Base-by-base conservation (phyloP, 768 basidiomycete genomes). In the Pleurotus giganteus region DNA sequence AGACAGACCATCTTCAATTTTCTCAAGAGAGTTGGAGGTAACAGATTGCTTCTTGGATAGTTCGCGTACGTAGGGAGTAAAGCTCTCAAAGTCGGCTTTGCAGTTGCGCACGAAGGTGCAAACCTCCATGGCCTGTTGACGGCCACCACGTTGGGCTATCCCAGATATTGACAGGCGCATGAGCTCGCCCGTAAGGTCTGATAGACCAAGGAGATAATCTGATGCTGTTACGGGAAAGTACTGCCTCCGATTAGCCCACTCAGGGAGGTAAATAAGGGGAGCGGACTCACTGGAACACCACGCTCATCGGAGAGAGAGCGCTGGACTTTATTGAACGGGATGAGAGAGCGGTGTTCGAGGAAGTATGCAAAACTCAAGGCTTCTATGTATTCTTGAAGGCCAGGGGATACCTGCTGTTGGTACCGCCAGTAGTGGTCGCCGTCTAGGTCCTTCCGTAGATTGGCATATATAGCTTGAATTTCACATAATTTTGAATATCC, bases 381-480 rank as follows among this genome's bases (percentile, higher is more conserved):
- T 69, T 98, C 97, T 59, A 98, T 91, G 70, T 94, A 98, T 71
- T 98, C 97, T 69, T 98, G 94, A 26, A 98, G 70, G 3, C 95
- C 86, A 1, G 88, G 84, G 4, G 89, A 89, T 53, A 91, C 73
- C 58, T 86, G 81, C 29, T 81, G 79, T 63, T 89, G 80, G 67
- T 88, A 85, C 45, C 85, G 78, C 90, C 92, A 94, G 69, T 87
- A 94, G 32, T 73, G 77, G 47, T 87, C 84, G 9, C 82, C 86
- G 34, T 70, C 70, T 7, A 95, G 70, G 57, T 93, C 88, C 2
- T 71, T 69, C 54, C 75, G 72, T 55, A 97, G 75, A 21, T 69
- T 66, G 3, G 79, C 82, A 58, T 93, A 92, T 31, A 90, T 70
- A 6, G 58, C 60, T 58, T 82, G 81, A 15, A 94, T 82, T 61